Percentiles rank a stretch among this genome's conserved stretches.
These are phyloP conservation scores for Pyronema domesticum DNA, from an alignment of 495 filamentous ascomycete genomes.

Conservation along the genomic window DNA sequence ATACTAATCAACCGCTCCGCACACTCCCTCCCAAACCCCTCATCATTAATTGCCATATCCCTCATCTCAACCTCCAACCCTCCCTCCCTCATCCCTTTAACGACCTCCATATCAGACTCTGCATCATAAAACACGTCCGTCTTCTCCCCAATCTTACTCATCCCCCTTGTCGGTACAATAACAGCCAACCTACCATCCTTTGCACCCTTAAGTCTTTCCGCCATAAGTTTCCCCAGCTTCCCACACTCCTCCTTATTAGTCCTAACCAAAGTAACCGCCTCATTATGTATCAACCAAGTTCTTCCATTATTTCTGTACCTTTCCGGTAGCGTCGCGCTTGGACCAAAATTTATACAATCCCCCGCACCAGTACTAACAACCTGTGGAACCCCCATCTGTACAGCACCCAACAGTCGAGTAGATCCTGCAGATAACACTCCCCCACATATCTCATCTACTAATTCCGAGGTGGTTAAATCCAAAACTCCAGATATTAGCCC, in stretches of 20 bases:
- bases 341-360: slow-evolving; percentile 56
- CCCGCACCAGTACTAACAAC: slow-evolving; percentile 45
- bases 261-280: slow-evolving; percentile 45
- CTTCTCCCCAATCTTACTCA: slow-evolving; percentile 30
- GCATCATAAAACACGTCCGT: slow-evolving; percentile 28
- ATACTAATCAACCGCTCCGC: slow-evolving; percentile 9
- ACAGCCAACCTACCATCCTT: background rate
- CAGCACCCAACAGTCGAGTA: slow-evolving; percentile 36
- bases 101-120: slow-evolving; percentile 30
- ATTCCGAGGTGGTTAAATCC: slow-evolving; percentile 52
- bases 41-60: slow-evolving; percentile 31
- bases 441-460: slow-evolving; percentile 43
- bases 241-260: slow-evolving; percentile 37
- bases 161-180: slow-evolving; percentile 6
- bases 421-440: slow-evolving; percentile 42
- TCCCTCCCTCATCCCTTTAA: slow-evolving; percentile 23
- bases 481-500: slow-evolving; percentile 41
- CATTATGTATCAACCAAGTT: slow-evolving; percentile 44
- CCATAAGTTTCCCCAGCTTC: slow-evolving; percentile 36
- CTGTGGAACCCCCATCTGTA: slow-evolving; percentile 37
- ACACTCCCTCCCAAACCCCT: slow-evolving; percentile 24
- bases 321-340: slow-evolving; percentile 35
- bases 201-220: slow-evolving; percentile 33
- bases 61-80: slow-evolving; percentile 26
- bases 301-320: slow-evolving; percentile 26